These are phyloP conservation scores for Diplodia seriata DNA, from an alignment of 2,329 filamentous ascomycete genomes.

Conservation along the genomic window DNA sequence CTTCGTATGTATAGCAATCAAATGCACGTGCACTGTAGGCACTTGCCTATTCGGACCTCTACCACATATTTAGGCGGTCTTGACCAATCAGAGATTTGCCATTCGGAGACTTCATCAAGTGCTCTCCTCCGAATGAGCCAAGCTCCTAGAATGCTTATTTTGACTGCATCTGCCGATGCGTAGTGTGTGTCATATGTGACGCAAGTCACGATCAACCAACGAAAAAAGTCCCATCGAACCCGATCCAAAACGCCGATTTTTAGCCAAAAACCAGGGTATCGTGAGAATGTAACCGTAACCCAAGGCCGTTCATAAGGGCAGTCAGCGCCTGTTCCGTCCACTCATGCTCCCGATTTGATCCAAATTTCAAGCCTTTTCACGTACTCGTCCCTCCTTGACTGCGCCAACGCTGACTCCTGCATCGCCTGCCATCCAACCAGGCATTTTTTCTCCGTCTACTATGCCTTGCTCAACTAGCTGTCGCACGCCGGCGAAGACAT, in stretches of 20 bases:
- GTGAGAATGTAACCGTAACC: constrained; percentile 14
- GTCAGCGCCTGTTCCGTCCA: constrained; percentile 1
- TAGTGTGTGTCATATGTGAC: neutral
- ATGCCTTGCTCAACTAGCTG: constrained; percentile 78
- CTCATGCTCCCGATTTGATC: neutral
- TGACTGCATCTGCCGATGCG: neutral
- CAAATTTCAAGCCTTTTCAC: constrained; percentile 28
- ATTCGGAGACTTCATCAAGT: neutral
- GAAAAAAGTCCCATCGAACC: neutral
- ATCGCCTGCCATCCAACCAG: constrained; percentile 90
- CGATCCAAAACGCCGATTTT: constrained; percentile 5
- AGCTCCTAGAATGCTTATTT: neutral
- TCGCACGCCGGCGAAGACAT: constrained; percentile 82
- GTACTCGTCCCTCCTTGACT: constrained; percentile 70
- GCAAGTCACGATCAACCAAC: neutral
- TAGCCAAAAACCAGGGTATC: constrained; percentile 30
- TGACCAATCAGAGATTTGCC: constrained; percentile 6
- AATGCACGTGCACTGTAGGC: constrained; percentile 1
- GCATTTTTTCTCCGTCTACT: constrained; percentile 79
- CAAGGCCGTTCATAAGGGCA: constrained; percentile 14
- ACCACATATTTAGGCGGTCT: neutral
- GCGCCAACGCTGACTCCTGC: constrained; percentile 77
- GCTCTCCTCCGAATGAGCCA: neutral
- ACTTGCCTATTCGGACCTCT: neutral
- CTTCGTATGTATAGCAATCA: neutral